Conservation (phyloP, 2,329 filamentous ascomycete species). For the Trematosphaeria pertusa region DNA sequence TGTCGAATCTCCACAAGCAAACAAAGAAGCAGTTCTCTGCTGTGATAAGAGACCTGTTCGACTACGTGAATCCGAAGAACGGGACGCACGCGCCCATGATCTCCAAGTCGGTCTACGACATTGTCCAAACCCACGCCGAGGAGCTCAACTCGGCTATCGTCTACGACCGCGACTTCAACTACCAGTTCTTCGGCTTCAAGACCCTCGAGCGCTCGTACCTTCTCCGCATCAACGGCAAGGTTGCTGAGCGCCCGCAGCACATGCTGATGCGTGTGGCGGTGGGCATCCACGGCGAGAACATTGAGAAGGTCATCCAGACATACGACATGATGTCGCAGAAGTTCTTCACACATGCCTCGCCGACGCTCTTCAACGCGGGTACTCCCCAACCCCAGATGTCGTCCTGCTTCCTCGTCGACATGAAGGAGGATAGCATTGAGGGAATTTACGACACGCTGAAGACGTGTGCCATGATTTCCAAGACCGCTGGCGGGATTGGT, state of each 20-base stretch:
- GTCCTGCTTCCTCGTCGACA: conserved; percentile 98
- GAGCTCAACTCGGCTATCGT: conserved; percentile 99
- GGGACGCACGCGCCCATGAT: conserved; percentile 88
- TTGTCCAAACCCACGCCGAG: conserved; percentile 93
- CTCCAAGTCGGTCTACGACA: conserved; percentile 86
- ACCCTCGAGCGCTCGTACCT: conserved; percentile 97
- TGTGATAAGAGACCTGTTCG: conserved; percentile 89
- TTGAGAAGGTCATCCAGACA: conserved; percentile 94
- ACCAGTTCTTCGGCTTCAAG: conserved; percentile 99
- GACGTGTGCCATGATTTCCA: conserved; percentile 99
- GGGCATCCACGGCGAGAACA: conserved; percentile 92
- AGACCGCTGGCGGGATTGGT: conserved; percentile 98
- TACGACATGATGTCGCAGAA: conserved; percentile 99
- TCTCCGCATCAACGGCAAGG: conserved; percentile 92
- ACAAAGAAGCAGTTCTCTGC: conserved; percentile 99
- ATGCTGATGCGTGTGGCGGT: conserved; percentile 99
- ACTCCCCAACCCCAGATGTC: conserved; percentile 94
- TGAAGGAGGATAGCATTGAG: conserved; percentile 99
- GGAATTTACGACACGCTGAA: conserved; percentile 99
- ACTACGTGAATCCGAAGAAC: conserved; percentile 97
- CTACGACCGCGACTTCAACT: conserved; percentile 99
- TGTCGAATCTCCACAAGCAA: conserved; percentile 99
- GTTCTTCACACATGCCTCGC: conserved; percentile 97
- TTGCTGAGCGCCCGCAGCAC: conserved; percentile 96
- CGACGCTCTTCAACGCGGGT: conserved; percentile 96